Conservation (phyloP, 768 basidiomycete genomes). For the Lactarius akahatsu region DNA sequence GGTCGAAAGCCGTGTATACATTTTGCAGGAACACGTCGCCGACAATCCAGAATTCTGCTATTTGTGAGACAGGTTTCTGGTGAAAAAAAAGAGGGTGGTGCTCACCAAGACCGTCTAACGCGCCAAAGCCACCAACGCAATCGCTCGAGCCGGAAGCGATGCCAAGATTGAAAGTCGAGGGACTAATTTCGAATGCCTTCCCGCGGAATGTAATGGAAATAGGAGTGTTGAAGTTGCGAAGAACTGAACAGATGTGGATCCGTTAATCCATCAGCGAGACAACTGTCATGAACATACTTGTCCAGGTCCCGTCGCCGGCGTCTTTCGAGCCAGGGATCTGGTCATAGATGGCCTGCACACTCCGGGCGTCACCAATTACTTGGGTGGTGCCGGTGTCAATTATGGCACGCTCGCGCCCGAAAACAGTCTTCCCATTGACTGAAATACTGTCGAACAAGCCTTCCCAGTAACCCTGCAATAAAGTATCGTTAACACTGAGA, state of each 20-base stretch:
- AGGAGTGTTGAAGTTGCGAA: background rate
- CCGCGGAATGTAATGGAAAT: background rate
- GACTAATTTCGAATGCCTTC: background rate
- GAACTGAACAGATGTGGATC: background rate
- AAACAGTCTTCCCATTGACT: slow-evolving; percentile 29
- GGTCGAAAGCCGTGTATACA: background rate
- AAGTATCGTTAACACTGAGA: slow-evolving; percentile 33
- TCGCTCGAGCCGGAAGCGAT: background rate
- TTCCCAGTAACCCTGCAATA: slow-evolving; percentile 21
- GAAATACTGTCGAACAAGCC: slow-evolving; percentile 32
- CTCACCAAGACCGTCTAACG: background rate
- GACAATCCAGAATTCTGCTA: background rate
- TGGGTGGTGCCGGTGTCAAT: slow-evolving; percentile 38
- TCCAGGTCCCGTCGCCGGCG: background rate
- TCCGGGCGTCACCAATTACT: slow-evolving; percentile 30
- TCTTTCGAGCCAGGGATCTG: background rate
- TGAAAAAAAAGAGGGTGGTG: background rate
- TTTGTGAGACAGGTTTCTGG: background rate
- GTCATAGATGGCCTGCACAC: background rate
- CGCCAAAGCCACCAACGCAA: background rate
- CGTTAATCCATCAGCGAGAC: background rate
- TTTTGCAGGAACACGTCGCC: background rate
- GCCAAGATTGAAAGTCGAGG: background rate
- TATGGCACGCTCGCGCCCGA: slow-evolving; percentile 27
- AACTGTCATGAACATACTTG: background rate